Evolutionary conservation across 2,329 filamentous ascomycete species (phyloP).

Genomic region (Penicillium sp.): DNA sequence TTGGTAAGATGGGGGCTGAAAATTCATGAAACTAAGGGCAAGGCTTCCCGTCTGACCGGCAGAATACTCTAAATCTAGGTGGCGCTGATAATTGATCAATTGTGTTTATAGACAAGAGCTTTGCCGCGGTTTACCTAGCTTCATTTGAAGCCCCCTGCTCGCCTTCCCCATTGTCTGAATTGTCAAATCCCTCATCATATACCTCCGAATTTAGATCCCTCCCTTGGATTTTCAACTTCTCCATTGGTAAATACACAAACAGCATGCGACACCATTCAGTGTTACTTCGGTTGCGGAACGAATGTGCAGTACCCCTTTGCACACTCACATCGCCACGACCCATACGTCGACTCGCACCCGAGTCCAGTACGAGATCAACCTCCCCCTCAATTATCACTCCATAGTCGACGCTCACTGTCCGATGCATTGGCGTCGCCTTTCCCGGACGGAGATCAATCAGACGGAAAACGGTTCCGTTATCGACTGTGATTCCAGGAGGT

Average conservation of each 20-base stretch:
- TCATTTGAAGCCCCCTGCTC: background rate
- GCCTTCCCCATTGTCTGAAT: background rate
- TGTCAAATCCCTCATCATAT: constrained; percentile 26
- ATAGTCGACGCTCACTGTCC: constrained; percentile 38
- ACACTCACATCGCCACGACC: constrained; percentile 35
- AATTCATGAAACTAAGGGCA: background rate
- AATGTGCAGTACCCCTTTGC: constrained; percentile 32
- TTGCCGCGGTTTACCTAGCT: background rate
- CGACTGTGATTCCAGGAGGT: constrained; percentile 31
- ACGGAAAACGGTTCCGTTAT: constrained; percentile 31
- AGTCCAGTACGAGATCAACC: constrained; percentile 36
- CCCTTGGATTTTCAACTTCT: constrained; percentile 38
- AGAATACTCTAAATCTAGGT: background rate
- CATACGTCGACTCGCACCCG: constrained; percentile 31
- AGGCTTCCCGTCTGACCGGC: background rate
- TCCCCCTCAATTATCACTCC: constrained; percentile 38
- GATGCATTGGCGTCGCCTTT: constrained; percentile 34
- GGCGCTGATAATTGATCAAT: background rate
- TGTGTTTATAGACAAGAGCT: background rate
- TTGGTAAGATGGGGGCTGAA: constrained; percentile 9
- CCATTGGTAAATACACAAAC: constrained; percentile 32
- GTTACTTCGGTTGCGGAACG: constrained; percentile 25
- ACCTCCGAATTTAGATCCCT: constrained; percentile 53
- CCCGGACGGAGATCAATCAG: constrained; percentile 35
- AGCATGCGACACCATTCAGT: constrained; percentile 30